A percentile compares a stretch with the other conserved stretches of the same genome.
Conservation (phyloP, 2,329 filamentous ascomycete genomes). For the Xylaria sp. region DNA sequence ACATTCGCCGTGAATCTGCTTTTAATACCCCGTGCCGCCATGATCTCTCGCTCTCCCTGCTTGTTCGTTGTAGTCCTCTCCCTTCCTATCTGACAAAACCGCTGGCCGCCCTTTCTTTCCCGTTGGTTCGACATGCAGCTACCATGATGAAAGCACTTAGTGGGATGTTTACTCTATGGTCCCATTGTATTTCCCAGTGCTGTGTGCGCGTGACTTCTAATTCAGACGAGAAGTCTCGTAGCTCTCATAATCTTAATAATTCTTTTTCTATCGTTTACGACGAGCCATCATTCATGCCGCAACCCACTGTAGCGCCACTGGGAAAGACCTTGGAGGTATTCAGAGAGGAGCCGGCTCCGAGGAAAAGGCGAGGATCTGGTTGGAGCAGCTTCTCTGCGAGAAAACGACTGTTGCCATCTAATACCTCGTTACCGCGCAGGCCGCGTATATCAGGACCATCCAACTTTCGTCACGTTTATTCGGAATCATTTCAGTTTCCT, state of each 20-base stretch:
- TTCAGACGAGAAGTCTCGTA: slow-evolving; percentile 47
- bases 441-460: slow-evolving; percentile 64
- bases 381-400: slow-evolving; percentile 53
- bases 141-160: slow-evolving; percentile 49
- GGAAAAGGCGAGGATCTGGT: slow-evolving; percentile 47
- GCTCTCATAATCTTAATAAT: slow-evolving; percentile 46
- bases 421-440: slow-evolving; percentile 50
- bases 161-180: slow-evolving; percentile 54
- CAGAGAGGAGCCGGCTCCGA: slow-evolving; percentile 44
- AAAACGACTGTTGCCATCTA: slow-evolving; percentile 53
- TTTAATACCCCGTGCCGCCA: slow-evolving; percentile 34
- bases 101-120: slow-evolving; percentile 39
- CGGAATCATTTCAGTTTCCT: slow-evolving; percentile 41
- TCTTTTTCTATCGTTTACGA: slow-evolving; percentile 46
- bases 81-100: slow-evolving; percentile 34
- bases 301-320: slow-evolving; percentile 40
- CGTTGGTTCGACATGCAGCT: slow-evolving; percentile 38
- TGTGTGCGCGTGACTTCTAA: slow-evolving; percentile 50
- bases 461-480: slow-evolving; percentile 65
- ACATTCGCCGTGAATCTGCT: slow-evolving; percentile 38
- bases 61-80: slow-evolving; percentile 28
- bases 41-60: no score
- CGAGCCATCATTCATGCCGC: slow-evolving; percentile 46
- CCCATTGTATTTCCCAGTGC: slow-evolving; percentile 53
- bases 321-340: slow-evolving; percentile 36